Evolutionary conservation across 345 rosid genomes (phyloP), one percentile per base, ranked within the genome.

Genomic region (Durio zibethinus): DNA sequence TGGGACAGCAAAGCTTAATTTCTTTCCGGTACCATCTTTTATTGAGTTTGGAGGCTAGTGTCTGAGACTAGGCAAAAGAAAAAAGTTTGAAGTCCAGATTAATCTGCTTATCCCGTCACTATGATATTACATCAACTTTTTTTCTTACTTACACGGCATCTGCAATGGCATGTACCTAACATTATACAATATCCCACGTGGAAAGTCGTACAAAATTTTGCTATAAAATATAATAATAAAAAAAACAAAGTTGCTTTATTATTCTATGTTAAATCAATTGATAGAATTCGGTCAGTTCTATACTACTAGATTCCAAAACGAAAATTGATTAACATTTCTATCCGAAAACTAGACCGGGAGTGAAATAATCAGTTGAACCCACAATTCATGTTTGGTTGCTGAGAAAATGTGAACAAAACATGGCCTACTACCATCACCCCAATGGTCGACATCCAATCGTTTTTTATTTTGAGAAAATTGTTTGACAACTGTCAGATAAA

Each of bases 101-200:
- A 66, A 36, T 35, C 50, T n/a, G 52, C 21, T 38, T 12, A 38
- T 73, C 76, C 54, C 56, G 1, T 25, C n/a, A 23, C 54, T 40
- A 15, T 14, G 18, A 15, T 14, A 3, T 43, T 15, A 25, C 54
- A 23, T 43, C 33, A 25, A 45, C 36, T 57, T 23, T 23, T 11
- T 14, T 23, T 12, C 4, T 40, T 40, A 21, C 35, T 64, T 48
- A 50, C 75, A 16, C 43, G 67, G 80, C 77, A 70, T 80, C 53
- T 78, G 47, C 54, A 18, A 75, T 31, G n/a, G 78, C 43, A 54
- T 80, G 59, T 66, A 25, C 75, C 75, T 67, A 57, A 0, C 59
- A 18, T 18, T 25, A 61, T 35, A 25, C 20, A 61, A 29, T 61
- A 29, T 59, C 66, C 5, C 12, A 10, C 0, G 14, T 10, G 14